These are phyloP conservation scores for Hortaea sp. DNA, from an alignment of 2,329 filamentous ascomycete genomes.

Conservation along the genomic window DNA sequence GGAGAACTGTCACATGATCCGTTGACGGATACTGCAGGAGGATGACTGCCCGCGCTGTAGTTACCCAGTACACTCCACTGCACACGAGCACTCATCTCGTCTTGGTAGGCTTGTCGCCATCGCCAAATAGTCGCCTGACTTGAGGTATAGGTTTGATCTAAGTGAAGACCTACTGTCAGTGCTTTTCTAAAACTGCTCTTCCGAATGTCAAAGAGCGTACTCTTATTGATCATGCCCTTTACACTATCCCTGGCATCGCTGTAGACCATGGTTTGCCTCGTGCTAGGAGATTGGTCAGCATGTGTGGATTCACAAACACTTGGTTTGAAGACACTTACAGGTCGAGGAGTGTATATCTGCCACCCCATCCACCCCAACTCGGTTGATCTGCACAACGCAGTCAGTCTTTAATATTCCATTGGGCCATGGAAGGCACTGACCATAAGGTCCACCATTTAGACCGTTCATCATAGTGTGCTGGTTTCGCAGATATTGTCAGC, in stretches of 20 bases:
- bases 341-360: slow-evolving; percentile 33
- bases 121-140: slow-evolving; percentile 45
- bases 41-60: slow-evolving; percentile 33
- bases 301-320: no score
- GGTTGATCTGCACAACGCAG: slow-evolving; percentile 29
- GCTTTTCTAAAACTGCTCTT: no score
- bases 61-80: slow-evolving; percentile 36
- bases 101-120: slow-evolving; percentile 44
- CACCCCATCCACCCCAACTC: slow-evolving; percentile 41
- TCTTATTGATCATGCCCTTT: slow-evolving; percentile 23
- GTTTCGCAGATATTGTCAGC: no score
- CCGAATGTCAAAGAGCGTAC: no score
- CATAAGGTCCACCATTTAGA: slow-evolving; percentile 29
- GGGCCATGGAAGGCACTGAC: not conserved
- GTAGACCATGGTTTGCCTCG: slow-evolving; percentile 26
- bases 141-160: slow-evolving; percentile 19
- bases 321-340: slow-evolving; percentile 1
- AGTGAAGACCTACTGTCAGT: no score
- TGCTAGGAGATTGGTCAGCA: slow-evolving; percentile 1
- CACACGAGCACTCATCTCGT: slow-evolving; percentile 41
- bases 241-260: slow-evolving; percentile 30
- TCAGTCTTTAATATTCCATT: not conserved
- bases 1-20: slow-evolving; percentile 28
- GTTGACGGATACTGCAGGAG: slow-evolving; percentile 38
- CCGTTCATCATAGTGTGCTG: slow-evolving; percentile 39